Evolutionary conservation across 352 stramenopile species (phyloP).

Genomic region (Phytopythium mirpurense): DNA sequence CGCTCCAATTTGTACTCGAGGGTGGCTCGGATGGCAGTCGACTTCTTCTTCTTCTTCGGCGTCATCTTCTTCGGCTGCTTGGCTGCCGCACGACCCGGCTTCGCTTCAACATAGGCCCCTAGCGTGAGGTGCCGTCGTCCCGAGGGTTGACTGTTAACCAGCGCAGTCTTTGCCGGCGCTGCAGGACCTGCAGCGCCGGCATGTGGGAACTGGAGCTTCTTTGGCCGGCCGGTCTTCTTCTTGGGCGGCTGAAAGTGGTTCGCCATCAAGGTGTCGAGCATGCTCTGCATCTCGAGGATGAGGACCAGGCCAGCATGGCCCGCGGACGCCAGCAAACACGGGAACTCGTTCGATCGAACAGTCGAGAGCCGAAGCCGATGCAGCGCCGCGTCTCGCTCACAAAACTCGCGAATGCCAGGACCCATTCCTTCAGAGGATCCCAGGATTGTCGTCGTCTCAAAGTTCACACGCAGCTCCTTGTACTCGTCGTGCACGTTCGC

Average conservation of each 20-base stretch:
- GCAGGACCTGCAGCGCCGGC: not conserved
- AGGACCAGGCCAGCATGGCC: conserved; percentile 73
- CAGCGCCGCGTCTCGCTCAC: conserved; percentile 69
- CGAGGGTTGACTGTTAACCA: not conserved
- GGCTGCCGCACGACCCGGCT: conserved; percentile 11
- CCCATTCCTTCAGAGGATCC: conserved; percentile 36
- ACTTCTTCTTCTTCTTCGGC: conserved; percentile 18
- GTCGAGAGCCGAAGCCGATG: conserved; percentile 60
- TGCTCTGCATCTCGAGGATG: conserved; percentile 59
- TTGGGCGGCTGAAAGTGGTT: conserved; percentile 48
- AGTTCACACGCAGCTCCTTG: conserved; percentile 51
- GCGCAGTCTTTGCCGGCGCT: not conserved
- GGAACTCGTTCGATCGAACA: conserved; percentile 28
- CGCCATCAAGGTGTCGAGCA: conserved; percentile 46
- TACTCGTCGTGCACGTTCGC: conserved; percentile 44
- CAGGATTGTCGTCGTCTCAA: conserved; percentile 38
- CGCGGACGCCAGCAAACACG: conserved; percentile 57
- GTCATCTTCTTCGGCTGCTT: conserved; percentile 28
- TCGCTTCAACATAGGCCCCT: conserved; percentile 18
- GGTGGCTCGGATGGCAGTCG: too few species aligned
- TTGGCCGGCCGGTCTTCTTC: conserved; percentile 54
- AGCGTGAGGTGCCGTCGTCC: conserved; percentile 20
- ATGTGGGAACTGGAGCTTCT: conserved; percentile 16
- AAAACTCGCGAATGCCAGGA: conserved; percentile 54
- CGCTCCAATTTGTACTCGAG: not conserved